Evolutionary conservation across 768 basidiomycete genomes (phyloP).

Genomic region (Podaxis carcinomalis): DNA sequence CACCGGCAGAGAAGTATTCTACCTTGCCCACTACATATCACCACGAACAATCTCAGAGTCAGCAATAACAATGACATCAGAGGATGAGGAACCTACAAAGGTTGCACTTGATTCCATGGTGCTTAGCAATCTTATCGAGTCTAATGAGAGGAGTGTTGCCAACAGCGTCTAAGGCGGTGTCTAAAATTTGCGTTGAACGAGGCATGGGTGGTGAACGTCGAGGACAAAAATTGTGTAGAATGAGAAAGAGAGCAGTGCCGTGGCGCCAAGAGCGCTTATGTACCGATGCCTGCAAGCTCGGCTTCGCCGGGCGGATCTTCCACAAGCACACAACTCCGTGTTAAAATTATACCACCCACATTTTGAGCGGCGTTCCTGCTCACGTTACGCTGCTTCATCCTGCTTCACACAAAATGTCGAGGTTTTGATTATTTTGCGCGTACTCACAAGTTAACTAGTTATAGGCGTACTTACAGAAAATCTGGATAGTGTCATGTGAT

Average conservation of each 20-base stretch:
- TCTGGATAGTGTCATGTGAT: too few species aligned
- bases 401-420: too few species aligned
- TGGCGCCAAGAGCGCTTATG: neutral
- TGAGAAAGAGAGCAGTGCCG: neutral
- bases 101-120: slow-evolving; percentile 82
- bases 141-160: slow-evolving; percentile 91
- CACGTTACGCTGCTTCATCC: too few species aligned
- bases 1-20: slow-evolving; percentile 88
- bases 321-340: neutral
- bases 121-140: slow-evolving; percentile 71
- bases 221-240: neutral
- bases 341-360: neutral
- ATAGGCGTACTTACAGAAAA: too few species aligned
- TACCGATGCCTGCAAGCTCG: neutral
- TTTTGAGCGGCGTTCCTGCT: neutral
- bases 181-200: slow-evolving; percentile 46
- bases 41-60: neutral
- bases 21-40: slow-evolving; percentile 70
- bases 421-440: too few species aligned
- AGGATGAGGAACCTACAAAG: slow-evolving; percentile 55
- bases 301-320: slow-evolving; percentile 7
- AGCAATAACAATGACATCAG: neutral
- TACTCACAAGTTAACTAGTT: too few species aligned
- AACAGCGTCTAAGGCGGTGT: slow-evolving; percentile 79
- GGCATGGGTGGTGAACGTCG: neutral